These are phyloP conservation scores for Leccinum pellstonianum DNA, from an alignment of 768 basidiomycete species.

Conservation along the genomic window DNA sequence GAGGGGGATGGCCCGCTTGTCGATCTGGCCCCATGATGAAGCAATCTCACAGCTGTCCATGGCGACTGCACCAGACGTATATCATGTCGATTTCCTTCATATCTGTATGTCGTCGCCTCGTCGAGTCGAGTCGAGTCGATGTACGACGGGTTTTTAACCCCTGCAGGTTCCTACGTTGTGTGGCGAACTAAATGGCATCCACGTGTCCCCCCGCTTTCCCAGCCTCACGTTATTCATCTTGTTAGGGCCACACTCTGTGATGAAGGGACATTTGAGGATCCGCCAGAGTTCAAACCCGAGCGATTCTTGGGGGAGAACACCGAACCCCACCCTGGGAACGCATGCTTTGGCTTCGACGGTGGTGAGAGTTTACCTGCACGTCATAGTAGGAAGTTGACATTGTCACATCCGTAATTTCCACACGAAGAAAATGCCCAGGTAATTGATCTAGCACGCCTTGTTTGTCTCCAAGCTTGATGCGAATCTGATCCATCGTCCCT, in stretches of 20 bases:
- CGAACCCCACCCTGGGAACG: no score
- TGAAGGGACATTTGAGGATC: slow-evolving; percentile 14
- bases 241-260: slow-evolving; percentile 23
- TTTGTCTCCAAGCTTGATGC: no score
- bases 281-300: slow-evolving; percentile 25
- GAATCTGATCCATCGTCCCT: no score
- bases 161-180: no score
- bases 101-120: slow-evolving; percentile 4
- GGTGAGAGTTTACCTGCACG: no score
- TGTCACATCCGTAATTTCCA: no score
- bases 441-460: no score
- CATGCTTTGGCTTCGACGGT: no score
- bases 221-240: neutral
- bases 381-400: no score
- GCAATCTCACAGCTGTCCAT: slow-evolving; percentile 25
- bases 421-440: no score
- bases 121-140: no score
- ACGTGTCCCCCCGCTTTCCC: neutral
- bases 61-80: neutral
- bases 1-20: slow-evolving; percentile 38
- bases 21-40: slow-evolving; percentile 20
- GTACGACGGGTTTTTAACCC: no score
- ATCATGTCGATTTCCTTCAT: slow-evolving; percentile 21
- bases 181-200: neutral
- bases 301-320: slow-evolving; percentile 16